A percentile compares a stretch with the other conserved stretches of the same genome.
phyloP scores from a whole-genome alignment of 768 basidiomycete species.

The Phaeolepiota aurea region DNA sequence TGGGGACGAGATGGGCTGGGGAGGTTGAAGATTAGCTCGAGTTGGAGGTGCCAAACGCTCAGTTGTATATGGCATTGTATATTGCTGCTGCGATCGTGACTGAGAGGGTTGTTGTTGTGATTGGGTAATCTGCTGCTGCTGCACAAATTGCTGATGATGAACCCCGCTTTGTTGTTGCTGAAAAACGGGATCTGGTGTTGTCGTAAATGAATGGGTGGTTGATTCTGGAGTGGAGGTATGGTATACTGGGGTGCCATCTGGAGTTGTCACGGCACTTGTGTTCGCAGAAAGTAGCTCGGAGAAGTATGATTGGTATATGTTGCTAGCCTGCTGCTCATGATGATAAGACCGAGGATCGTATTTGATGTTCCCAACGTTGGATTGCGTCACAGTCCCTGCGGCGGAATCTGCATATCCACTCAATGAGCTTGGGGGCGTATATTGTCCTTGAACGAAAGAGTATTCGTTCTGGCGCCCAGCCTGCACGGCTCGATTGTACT shows the following conservation, averaged over 20 bases:
- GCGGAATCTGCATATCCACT: constrained; percentile 16
- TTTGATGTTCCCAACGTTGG: constrained; percentile 8
- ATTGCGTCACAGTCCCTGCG: constrained; percentile 9
- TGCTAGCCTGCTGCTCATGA: constrained; percentile 5
- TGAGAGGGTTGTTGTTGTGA: constrained; percentile 8
- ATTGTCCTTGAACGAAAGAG: constrained; percentile 17
- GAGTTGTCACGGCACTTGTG: constrained; percentile 12
- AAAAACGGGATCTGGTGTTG: constrained; percentile 19
- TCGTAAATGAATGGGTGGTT: constrained; percentile 16
- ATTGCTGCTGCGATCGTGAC: too few relatives aligned
- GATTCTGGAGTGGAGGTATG: constrained; percentile 16
- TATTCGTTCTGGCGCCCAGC: constrained; percentile 20
- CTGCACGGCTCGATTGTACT: constrained; percentile 10
- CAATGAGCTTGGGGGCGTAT: constrained; percentile 11
- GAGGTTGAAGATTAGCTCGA: neutral
- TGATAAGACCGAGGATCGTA: constrained; percentile 1
- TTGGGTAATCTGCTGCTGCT: constrained; percentile 9
- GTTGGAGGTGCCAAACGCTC: neutral
- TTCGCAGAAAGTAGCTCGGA: constrained; percentile 12
- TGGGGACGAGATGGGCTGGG: neutral
- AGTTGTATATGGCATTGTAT: neutral
- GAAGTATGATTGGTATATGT: constrained; percentile 14
- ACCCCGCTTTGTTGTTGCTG: constrained; percentile 14
- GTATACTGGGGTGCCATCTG: constrained; percentile 11
- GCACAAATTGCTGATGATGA: constrained; percentile 4